Percentiles rank a stretch among this genome's conserved stretches.
phyloP scores from a whole-genome alignment of 345 rosid species.

The Hibiscus mutabilis region DNA sequence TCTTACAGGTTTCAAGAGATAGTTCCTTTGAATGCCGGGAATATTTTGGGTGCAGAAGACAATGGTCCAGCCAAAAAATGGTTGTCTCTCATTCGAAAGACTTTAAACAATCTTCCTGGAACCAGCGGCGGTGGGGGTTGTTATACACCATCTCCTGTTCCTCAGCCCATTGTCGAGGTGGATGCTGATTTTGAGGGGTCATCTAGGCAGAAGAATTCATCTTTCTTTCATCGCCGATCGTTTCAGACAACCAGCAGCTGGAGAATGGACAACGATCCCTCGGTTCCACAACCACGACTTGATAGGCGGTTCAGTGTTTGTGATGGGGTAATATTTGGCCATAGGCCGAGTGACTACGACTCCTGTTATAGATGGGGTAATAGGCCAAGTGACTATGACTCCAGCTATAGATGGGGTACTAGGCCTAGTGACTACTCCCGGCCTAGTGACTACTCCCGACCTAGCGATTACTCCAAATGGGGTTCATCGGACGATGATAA shows the following conservation, averaged over 20 bases:
- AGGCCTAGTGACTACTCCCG: constrained; percentile 60
- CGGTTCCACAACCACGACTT: constrained; percentile 52
- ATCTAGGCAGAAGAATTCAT: constrained; percentile 69
- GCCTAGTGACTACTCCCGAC: constrained; percentile 37
- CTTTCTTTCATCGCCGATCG: constrained; percentile 83
- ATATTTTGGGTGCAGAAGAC: constrained; percentile 95
- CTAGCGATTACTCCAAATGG: constrained; percentile 82
- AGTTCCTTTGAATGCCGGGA: constrained; percentile 96
- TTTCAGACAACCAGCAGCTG: constrained; percentile 86
- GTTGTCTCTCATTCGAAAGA: constrained; percentile 72
- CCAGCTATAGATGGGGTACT: constrained; percentile 17
- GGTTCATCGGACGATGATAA: constrained; percentile 97
- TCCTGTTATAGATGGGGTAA: constrained; percentile 18
- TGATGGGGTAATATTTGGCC: constrained; percentile 77
- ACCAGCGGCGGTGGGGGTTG: constrained; percentile 59
- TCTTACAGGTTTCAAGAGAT: constrained; percentile 86
- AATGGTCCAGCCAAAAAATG: constrained; percentile 98
- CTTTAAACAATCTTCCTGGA: constrained; percentile 88
- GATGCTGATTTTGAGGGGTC: constrained; percentile 96
- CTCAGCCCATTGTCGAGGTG: constrained; percentile 80
- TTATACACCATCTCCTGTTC: constrained; percentile 88
- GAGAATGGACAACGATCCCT: constrained; percentile 78
- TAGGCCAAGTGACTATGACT: constrained; percentile 61
- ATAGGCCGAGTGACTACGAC: constrained; percentile 39
- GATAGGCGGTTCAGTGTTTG: constrained; percentile 90